Evolutionary conservation across 2,329 filamentous ascomycete genomes (phyloP).

Genomic region (Dactylonectria estremocensis): DNA sequence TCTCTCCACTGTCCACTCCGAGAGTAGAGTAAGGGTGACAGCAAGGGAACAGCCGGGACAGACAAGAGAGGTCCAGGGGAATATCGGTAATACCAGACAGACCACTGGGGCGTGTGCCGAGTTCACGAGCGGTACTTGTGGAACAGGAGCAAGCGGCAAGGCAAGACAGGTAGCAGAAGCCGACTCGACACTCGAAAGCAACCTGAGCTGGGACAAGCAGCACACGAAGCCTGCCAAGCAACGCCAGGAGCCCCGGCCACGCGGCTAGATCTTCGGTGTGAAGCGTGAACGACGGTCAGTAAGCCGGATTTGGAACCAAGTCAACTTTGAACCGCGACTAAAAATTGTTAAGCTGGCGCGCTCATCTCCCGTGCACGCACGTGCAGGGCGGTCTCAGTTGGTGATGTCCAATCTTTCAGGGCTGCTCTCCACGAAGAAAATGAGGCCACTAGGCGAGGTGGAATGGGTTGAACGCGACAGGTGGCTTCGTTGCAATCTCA

Average conservation of each 20-base stretch:
- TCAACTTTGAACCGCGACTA: neutral
- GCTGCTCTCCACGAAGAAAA: conserved; percentile 19
- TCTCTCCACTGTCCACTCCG: neutral
- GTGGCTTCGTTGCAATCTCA: conserved; percentile 10
- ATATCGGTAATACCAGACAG: conserved; percentile 11
- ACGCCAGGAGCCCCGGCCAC: neutral
- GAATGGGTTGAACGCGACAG: conserved; percentile 17
- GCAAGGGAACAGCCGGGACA: neutral
- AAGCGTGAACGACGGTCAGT: neutral
- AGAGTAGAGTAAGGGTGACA: neutral
- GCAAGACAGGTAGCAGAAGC: neutral
- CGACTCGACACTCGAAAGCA: neutral
- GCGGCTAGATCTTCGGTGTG: neutral
- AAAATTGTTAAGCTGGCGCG: neutral
- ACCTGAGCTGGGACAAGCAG: neutral
- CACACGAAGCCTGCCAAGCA: neutral
- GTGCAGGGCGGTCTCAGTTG: conserved; percentile 2
- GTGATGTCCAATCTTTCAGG: conserved; percentile 19
- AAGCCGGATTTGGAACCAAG: neutral
- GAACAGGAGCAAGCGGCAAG: conserved; percentile 6
- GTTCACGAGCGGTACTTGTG: conserved; percentile 14
- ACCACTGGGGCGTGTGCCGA: neutral
- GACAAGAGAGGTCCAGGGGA: neutral
- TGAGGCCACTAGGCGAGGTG: conserved; percentile 4
- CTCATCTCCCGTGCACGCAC: neutral